phyloP scores from a whole-genome alignment of 2,329 filamentous ascomycete genomes.

The Dactylonectria estremocensis region DNA sequence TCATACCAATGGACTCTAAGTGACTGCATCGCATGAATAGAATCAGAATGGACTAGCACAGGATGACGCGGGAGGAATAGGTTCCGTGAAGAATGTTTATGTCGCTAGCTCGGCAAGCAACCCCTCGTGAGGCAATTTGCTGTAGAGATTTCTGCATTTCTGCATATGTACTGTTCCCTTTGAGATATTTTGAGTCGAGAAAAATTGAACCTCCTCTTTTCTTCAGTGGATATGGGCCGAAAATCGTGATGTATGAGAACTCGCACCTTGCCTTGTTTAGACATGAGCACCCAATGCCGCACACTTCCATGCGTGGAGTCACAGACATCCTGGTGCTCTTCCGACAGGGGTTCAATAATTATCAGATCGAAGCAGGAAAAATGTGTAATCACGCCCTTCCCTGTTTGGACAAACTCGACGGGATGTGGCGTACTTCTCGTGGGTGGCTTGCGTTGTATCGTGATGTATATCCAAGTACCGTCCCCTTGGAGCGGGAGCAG shows the following conservation, averaged over 20 bases:
- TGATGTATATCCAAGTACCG: conserved; percentile 16
- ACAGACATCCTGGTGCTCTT: neutral
- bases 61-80: conserved; percentile 28
- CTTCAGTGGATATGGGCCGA: neutral
- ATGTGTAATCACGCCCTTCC: neutral
- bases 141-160: conserved; percentile 14
- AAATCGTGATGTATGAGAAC: neutral
- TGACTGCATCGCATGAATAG: conserved; percentile 7
- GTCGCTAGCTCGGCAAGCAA: neutral
- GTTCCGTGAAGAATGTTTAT: neutral
- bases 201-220: neutral
- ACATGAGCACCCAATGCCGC: conserved; percentile 1
- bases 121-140: conserved; percentile 2
- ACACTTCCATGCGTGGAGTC: neutral
- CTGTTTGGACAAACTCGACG: conserved; percentile 13
- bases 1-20: neutral
- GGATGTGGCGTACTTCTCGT: conserved; percentile 16
- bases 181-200: neutral
- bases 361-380: conserved; percentile 25
- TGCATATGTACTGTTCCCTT: conserved; percentile 1
- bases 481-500: conserved; percentile 13
- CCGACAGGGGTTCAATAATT: conserved; percentile 3
- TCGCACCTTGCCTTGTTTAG: conserved; percentile 6
- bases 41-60: conserved; percentile 13
- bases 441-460: conserved; percentile 17